A percentile compares a stretch with the other conserved stretches of the same genome.
These are phyloP conservation scores for Herpotrichia juniperi DNA, from an alignment of 2,329 filamentous ascomycete genomes.

Conservation along the genomic window DNA sequence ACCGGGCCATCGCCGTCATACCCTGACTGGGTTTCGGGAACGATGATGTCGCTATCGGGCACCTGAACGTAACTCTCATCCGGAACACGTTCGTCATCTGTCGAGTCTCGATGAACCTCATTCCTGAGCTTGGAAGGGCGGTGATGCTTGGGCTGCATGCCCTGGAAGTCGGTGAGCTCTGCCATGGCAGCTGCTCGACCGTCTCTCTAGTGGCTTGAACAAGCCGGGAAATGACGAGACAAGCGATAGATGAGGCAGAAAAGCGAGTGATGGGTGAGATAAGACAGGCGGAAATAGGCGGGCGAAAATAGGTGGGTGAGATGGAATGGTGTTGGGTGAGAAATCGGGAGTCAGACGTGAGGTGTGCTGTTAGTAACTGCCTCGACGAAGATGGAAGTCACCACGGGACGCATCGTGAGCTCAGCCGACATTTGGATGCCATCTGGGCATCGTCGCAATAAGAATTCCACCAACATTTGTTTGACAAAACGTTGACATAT, in stretches of 20 bases:
- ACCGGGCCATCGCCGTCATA: not conserved
- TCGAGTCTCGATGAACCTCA: slow-evolving; percentile 20
- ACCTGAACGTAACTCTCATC: slow-evolving; percentile 16
- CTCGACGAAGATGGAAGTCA: slow-evolving; percentile 1
- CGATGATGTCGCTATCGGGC: slow-evolving; percentile 20
- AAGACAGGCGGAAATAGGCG: not conserved
- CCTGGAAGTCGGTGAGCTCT: not conserved
- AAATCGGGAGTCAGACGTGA: no score
- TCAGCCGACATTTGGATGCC: no score
- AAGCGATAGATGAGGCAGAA: not conserved
- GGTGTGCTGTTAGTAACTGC: not conserved
- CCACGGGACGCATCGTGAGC: not conserved
- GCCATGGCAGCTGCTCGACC: not conserved
- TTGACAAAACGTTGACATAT: not conserved
- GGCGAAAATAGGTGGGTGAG: not conserved
- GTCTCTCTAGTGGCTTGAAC: no score
- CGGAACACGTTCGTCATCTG: slow-evolving; percentile 16
- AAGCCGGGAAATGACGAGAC: no score
- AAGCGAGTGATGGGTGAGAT: not conserved
- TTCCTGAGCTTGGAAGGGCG: slow-evolving; percentile 29
- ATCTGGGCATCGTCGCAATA: no score
- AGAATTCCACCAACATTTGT: not conserved
- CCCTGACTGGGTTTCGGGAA: slow-evolving; percentile 29
- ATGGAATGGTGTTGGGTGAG: not conserved
- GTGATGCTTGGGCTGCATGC: slow-evolving; percentile 3